These are phyloP conservation scores for Saccharum spontaneum DNA, from an alignment of 176 grass and related monocot species.

Conservation along the genomic window DNA sequence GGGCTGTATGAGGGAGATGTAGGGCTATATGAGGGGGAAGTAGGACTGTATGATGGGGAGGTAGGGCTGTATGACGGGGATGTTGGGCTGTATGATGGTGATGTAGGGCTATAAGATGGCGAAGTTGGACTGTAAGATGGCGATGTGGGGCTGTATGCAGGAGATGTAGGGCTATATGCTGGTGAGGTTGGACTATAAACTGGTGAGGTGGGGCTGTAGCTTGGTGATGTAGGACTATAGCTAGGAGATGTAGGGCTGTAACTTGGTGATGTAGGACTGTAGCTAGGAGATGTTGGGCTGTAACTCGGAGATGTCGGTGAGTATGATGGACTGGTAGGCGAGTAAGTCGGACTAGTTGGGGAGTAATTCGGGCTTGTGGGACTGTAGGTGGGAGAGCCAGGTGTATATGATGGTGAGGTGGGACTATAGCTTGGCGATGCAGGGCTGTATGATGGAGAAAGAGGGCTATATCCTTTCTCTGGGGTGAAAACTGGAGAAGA, in stretches of 20 bases:
- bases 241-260: constrained; percentile 68
- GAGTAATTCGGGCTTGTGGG: constrained; percentile 73
- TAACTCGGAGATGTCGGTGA: constrained; percentile 64
- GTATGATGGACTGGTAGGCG: constrained; percentile 59
- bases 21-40: constrained; percentile 62
- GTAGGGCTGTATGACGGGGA: constrained; percentile 62
- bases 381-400: constrained; percentile 59
- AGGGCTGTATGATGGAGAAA: constrained; percentile 60
- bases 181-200: constrained; percentile 63
- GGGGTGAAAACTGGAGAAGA: constrained; percentile 67
- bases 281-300: constrained; percentile 57
- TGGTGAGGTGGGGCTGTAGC: constrained; percentile 68
- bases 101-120: constrained; percentile 54
- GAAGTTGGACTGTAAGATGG: constrained; percentile 59
- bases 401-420: constrained; percentile 60
- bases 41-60: constrained; percentile 49
- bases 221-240: constrained; percentile 62
- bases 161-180: constrained; percentile 62
- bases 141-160: constrained; percentile 54
- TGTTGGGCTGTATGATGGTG: constrained; percentile 46
- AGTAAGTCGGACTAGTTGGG: constrained; percentile 64
- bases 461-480: constrained; percentile 55
- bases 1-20: constrained; percentile 77
- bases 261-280: constrained; percentile 59
- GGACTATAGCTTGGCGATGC: constrained; percentile 57